Evolutionary conservation across 805 yeast genomes (phyloP), one percentile per base, ranked within the genome.

Genomic region (Maudiozyma bulderi): DNA sequence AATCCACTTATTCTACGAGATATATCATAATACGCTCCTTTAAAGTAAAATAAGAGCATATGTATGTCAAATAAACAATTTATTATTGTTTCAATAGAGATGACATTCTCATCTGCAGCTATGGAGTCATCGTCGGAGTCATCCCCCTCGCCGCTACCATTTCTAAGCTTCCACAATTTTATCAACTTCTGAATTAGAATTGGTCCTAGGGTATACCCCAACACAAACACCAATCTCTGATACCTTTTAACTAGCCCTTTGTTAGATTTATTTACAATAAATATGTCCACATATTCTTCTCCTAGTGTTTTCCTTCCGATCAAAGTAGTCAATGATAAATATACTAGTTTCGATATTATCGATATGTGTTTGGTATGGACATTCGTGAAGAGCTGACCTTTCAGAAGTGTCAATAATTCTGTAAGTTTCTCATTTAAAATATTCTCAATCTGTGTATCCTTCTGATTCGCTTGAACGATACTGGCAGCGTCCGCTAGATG

Each of bases 391-490:
- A 88, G 65, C 44, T 83, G 83, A 14, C 84, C 84, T 52, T 56
- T 78, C 51, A 82, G 54, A 13, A 73, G 59, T 52, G 76, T 80
- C 5, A 82, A 52, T 0, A 78, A 77, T 20, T 80, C 83, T 39
- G 73, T 75, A 3, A 89, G 54, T 54, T 83, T 80, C 3, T 69
- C 64, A 37, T 74, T 69, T 26, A 87, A 67, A 2, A 76, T 63
- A 0, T 74, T 66, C 56, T 82, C 84, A 41, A 86, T 78, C 56
- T 83, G 86, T 4, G 79, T 74, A 64, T 91, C 99, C 61, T 91
- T 91, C 61, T 91, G 97, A 62, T 87, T 82, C 1, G 97, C 87
- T 47, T 96, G 76, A 37, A 91, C 95, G 72, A 90, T 86, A 9
- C 90, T 83, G 0, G 96, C 90, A 1, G 96, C 90, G 58, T 84